These are phyloP conservation scores for Collybia sordida DNA, from an alignment of 768 basidiomycete genomes.

Conservation along the genomic window DNA sequence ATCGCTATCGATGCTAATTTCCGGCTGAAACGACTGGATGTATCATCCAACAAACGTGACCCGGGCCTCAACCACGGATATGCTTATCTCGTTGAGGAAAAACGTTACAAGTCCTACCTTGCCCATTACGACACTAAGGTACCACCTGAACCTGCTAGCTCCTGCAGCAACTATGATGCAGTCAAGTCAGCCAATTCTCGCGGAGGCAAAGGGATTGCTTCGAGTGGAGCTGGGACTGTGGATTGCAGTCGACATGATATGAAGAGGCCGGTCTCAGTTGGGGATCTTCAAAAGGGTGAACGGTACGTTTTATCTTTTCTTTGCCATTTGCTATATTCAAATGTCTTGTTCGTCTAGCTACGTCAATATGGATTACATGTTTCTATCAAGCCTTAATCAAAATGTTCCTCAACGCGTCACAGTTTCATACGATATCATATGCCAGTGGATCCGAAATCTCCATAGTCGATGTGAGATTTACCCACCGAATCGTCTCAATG, in stretches of 20 bases:
- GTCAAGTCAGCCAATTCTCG: conserved; percentile 5
- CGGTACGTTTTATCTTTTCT: not conserved
- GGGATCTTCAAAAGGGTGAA: conserved; percentile 10
- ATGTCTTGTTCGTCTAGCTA: conserved; percentile 8
- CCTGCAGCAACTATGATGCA: conserved; percentile 15
- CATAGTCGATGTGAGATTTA: conserved; percentile 9
- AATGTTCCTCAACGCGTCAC: conserved; percentile 6
- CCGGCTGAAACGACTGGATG: conserved; percentile 6
- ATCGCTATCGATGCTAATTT: conserved; percentile 9
- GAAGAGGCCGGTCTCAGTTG: conserved; percentile 13
- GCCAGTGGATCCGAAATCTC: conserved; percentile 26
- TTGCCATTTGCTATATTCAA: not conserved
- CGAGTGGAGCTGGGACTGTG: conserved; percentile 17
- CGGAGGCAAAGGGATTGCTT: conserved; percentile 12
- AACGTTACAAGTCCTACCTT: conserved; percentile 12
- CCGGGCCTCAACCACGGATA: conserved; percentile 10
- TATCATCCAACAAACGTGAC: conserved; percentile 2
- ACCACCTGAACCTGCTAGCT: conserved; percentile 9
- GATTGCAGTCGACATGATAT: conserved; percentile 19
- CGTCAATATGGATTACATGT: conserved; percentile 23
- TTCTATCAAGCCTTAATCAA: conserved; percentile 17
- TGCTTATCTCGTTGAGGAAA: conserved; percentile 13
- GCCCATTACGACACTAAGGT: conserved; percentile 6
- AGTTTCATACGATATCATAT: conserved; percentile 27
- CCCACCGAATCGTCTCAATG: not conserved